Evolutionary conservation across 2,329 filamentous ascomycete genomes (phyloP).

Genomic region (Helminthosporium solani): DNA sequence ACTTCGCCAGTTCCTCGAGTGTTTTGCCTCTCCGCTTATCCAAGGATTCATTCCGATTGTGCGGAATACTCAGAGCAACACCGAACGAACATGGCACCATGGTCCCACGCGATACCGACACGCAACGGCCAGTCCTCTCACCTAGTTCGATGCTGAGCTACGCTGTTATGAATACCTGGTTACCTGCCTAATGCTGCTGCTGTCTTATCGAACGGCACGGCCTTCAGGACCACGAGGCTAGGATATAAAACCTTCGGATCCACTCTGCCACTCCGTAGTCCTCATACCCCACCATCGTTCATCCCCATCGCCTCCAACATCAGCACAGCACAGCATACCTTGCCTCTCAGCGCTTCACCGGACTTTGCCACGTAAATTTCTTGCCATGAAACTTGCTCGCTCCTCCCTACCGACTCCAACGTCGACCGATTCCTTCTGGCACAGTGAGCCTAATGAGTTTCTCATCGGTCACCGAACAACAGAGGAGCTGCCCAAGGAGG

Average conservation of each 20-base stretch:
- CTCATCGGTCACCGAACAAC: constrained; percentile 71
- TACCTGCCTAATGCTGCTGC: not conserved
- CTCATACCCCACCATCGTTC: not conserved
- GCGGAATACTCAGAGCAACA: not conserved
- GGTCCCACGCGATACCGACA: not conserved
- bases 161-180: not conserved
- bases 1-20: not conserved
- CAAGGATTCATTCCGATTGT: constrained; percentile 1
- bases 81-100: no score
- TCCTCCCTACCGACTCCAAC: constrained; percentile 58
- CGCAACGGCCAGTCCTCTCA: not conserved
- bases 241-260: constrained; percentile 2
- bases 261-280: not conserved
- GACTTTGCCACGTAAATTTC: not conserved
- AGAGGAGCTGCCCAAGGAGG: constrained; percentile 58
- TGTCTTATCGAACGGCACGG: not conserved
- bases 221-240: not conserved
- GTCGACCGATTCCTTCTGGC: constrained; percentile 72
- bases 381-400: constrained; percentile 35
- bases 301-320: not conserved
- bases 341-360: not conserved
- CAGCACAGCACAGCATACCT: constrained; percentile 1
- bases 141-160: not conserved
- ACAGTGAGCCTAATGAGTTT: constrained; percentile 63
- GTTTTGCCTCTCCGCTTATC: not conserved